phyloP scores from a whole-genome alignment of 169 alveolate species.

The Cystoisospora suis region DNA sequence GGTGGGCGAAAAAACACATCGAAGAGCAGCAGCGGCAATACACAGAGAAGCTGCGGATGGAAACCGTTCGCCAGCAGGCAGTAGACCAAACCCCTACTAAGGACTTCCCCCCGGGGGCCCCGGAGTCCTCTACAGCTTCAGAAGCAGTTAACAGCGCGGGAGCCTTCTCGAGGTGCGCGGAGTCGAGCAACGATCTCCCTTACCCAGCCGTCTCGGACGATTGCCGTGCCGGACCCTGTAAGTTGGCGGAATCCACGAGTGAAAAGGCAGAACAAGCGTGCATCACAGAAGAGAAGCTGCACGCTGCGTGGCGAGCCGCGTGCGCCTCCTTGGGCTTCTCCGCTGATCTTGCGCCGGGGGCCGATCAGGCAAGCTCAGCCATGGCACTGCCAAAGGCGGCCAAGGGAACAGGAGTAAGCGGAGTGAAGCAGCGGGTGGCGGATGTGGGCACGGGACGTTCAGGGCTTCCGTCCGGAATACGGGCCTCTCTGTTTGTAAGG shows the following conservation, averaged over 20 bases:
- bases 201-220: too few species aligned
- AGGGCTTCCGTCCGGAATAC: neutral
- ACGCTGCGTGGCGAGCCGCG: constrained; percentile 31
- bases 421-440: too few species aligned
- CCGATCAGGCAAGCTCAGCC: neutral
- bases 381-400: neutral
- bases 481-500: constrained; percentile 6
- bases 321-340: constrained; percentile 10
- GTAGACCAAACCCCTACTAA: too few species aligned
- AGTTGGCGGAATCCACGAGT: neutral
- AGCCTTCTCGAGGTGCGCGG: too few species aligned
- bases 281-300: constrained; percentile 11
- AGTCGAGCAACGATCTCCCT: too few species aligned
- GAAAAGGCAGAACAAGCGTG: neutral
- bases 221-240: too few species aligned
- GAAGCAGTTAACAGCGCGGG: too few species aligned
- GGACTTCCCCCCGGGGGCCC: too few species aligned
- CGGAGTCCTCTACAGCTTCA: too few species aligned
- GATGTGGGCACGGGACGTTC: neutral
- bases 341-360: neutral
- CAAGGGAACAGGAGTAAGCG: neutral
- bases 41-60: neutral
- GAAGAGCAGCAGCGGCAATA: constrained; percentile 36
- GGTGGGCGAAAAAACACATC: neutral
- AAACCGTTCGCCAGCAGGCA: neutral